Base-by-base conservation (phyloP, 306 rosid species). In the Quercus alba region DNA sequence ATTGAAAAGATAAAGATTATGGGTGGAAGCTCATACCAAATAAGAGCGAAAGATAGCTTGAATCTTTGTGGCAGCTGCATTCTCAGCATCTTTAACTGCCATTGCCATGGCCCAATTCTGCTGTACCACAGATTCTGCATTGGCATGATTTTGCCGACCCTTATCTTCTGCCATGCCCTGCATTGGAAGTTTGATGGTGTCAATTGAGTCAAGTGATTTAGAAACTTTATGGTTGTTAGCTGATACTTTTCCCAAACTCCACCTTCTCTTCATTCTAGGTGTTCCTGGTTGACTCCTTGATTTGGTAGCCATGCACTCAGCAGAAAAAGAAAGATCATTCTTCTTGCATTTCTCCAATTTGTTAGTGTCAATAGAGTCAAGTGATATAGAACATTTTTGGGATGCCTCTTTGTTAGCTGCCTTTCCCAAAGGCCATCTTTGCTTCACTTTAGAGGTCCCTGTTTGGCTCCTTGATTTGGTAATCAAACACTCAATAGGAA, bases 381-480 rank as follows among this genome's bases (percentile, higher is more conserved):
- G 77, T 44, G 97, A 91, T 31, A 59, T 81, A 7, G 94, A 87
- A 73, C 81, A 6, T 81, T 80, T 86, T 80, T 77, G 90, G 21
- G 70, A 66, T 68, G 78, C 33, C 38, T 64, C 79, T 75, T 78
- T 88, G 61, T 87, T 49, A 49, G 88, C n/a, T 75, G 72, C 54
- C 3, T 69, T 93, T 57, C 93, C 87, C 1, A 96, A 89, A 85
- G 97, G 93, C 97, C 96, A 93, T 81, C 78, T 90, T 33, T 93
- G 73, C 85, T 83, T 90, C 56, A 86, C 85, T 72, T 80, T 86
- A 12, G 88, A 87, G 73, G 75, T 87, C 72, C 41, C 87, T 0
- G 54, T 61, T 21, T 35, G 86, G 75, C 56, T 70, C 20, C 23
- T 72, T 12, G 15, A 31, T 72, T 63, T 80, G 49, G 72, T 66